Evolutionary conservation across 1,139 yeast species (phyloP), one percentile per base, ranked within the genome.

Genomic region (Taphrina wiesneri): DNA sequence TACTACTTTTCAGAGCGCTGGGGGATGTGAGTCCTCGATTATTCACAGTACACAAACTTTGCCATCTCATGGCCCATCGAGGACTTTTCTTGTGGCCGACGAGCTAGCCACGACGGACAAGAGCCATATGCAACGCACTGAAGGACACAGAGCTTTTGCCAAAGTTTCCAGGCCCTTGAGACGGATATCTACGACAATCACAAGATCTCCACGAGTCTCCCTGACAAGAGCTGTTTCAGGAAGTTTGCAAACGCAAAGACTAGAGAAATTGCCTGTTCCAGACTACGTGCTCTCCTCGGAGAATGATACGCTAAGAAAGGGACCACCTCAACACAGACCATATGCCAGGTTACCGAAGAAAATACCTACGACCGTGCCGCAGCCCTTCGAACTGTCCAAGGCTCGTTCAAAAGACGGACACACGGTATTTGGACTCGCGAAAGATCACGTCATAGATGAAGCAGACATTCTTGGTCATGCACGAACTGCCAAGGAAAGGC

Each of bases 171-270:
- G 17, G n/a, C 19, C 19, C 17, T n/a, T 39, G 43, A 13, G 21
- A 23, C 49, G 49, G 21, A 21, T 21, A 45, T 45, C 49, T 7
- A 23, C 28, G n/a, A 23, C 25, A 28, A 34, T 13, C 25, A 52
- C 56, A 4, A 52, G 56, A 21, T 52, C 56, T 1, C 59, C 59
- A 15, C 36, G 41, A 15, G 23, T 54, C 13, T 28, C 23, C 15
- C 34, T 54, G 32, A 39, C 49, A 4, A 21, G 59, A 23, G 59
- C 49, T n/a, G 49, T 25, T 1, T 41, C 59, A 5, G 59, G 59
- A 23, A 4, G 32, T 7, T 19, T 36, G 17, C 32, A 13, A 11
- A n/a, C 23, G 36, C 59, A 36, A 41, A 54, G 17, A 36, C 21
- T 54, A 15, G 59, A 54, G 21, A 36, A 36, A 21, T 7, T 54